These are phyloP conservation scores for Malassezia globosa DNA, from an alignment of 1,284 basidiomycete species.

Conservation along the genomic window DNA sequence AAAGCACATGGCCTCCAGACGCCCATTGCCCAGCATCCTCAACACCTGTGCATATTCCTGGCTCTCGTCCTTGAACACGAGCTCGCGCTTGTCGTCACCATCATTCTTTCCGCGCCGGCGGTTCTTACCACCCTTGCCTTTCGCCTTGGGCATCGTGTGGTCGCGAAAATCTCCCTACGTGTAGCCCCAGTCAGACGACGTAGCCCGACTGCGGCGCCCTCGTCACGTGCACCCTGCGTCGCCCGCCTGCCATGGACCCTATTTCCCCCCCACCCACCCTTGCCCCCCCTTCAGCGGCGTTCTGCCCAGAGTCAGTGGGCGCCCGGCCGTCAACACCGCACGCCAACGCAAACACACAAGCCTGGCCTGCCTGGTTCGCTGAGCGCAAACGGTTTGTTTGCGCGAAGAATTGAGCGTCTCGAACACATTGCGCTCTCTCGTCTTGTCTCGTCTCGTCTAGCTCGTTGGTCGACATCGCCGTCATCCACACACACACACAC, in stretches of 20 bases:
- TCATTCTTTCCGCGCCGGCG: slow-evolving; percentile 99
- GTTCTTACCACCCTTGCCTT: slow-evolving; percentile 88
- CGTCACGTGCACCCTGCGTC: neutral
- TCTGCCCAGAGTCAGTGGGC: too few species aligned
- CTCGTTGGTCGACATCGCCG: too few species aligned
- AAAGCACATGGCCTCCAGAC: slow-evolving; percentile 91
- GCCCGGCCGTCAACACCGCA: too few species aligned
- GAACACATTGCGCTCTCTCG: too few species aligned
- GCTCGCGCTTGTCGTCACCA: slow-evolving; percentile 93
- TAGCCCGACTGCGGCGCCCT: neutral
- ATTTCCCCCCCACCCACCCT: too few species aligned
- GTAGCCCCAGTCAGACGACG: neutral
- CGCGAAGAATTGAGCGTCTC: too few species aligned
- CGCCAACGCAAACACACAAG: too few species aligned
- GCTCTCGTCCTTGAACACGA: slow-evolving; percentile 96
- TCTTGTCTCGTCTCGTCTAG: too few species aligned
- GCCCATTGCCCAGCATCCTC: slow-evolving; percentile 98
- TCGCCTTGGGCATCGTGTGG: slow-evolving; percentile 32
- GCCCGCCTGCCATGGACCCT: neutral
- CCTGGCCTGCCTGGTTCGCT: too few species aligned
- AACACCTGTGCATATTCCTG: slow-evolving; percentile 98
- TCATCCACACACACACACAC: too few species aligned
- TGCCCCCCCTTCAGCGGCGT: too few species aligned
- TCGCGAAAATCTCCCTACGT: neutral
- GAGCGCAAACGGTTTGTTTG: too few species aligned